These are phyloP conservation scores for Phalaenopsis equestris DNA, from an alignment of 106 monocot species.

Conservation along the genomic window DNA sequence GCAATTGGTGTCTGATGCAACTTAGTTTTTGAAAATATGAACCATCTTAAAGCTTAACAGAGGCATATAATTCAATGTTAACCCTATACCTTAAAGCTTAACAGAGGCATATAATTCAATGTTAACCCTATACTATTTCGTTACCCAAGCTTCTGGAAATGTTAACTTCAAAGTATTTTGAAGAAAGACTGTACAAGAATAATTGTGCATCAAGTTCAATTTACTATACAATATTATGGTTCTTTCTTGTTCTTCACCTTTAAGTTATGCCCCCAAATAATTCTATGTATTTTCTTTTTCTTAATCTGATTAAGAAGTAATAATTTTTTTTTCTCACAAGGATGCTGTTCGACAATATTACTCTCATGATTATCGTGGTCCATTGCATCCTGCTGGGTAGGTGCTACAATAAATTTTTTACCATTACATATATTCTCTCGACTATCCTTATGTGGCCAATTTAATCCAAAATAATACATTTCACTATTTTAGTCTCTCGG, in stretches of 20 bases:
- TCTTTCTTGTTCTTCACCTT: background rate
- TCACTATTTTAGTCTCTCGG: too few relatives aligned
- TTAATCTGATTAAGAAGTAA: background rate
- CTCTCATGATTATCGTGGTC: constrained; percentile 1
- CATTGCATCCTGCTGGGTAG: background rate
- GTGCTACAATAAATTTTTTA: background rate
- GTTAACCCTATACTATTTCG: background rate
- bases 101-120: background rate
- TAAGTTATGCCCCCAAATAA: background rate
- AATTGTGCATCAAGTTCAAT: background rate
- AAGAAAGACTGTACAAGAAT: too few relatives aligned
- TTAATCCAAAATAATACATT: too few relatives aligned
- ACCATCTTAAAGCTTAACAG: background rate
- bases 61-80: background rate
- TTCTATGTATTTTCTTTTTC: background rate
- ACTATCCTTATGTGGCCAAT: too few relatives aligned
- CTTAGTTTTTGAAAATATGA: background rate
- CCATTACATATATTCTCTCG: background rate
- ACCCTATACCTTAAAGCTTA: background rate
- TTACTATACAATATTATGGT: background rate
- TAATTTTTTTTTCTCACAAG: background rate
- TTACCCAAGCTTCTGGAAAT: background rate
- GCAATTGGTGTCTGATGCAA: background rate
- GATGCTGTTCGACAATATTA: background rate
- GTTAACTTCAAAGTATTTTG: background rate